A percentile compares a stretch with the other conserved stretches of the same genome.
Evolutionary conservation across 139 green algal genomes (phyloP).

Genomic region (Protoeuglena noctilucae): DNA sequence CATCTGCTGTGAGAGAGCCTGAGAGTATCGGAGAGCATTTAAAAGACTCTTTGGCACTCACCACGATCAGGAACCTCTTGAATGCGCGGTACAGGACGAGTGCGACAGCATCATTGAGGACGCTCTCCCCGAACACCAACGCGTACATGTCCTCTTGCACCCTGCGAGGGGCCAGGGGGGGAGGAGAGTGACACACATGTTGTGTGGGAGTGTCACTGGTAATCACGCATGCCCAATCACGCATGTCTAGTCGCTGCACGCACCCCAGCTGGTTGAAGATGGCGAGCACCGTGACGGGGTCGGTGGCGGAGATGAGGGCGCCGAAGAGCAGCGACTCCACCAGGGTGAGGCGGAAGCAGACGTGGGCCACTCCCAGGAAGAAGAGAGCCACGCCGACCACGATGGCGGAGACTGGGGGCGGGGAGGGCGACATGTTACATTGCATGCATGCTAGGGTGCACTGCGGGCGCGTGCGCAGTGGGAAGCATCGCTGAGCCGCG

Average conservation of each 20-base stretch:
- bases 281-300: slow-evolving; percentile 43
- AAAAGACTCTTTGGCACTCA: neutral
- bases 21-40: no score
- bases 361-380: slow-evolving; percentile 13
- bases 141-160: slow-evolving; percentile 51
- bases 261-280: slow-evolving; percentile 10
- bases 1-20: no score
- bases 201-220: neutral
- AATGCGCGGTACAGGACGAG: slow-evolving; percentile 59
- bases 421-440: neutral
- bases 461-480: neutral
- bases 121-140: slow-evolving; percentile 66
- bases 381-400: slow-evolving; percentile 3
- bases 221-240: slow-evolving; percentile 24
- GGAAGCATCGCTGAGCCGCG: neutral
- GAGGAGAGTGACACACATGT: neutral
- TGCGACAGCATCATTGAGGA: slow-evolving; percentile 68
- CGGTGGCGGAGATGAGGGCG: slow-evolving; percentile 44
- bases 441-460: slow-evolving; percentile 10
- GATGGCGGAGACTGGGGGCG: neutral
- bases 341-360: slow-evolving; percentile 21
- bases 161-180: neutral
- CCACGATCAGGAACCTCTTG: slow-evolving; percentile 14
- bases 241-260: slow-evolving; percentile 18
- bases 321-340: slow-evolving; percentile 41